A percentile compares a stretch with the other conserved stretches of the same genome.
These are phyloP conservation scores for Cicer pinnatifidum DNA, from an alignment of 306 rosid genomes.

Conservation along the genomic window DNA sequence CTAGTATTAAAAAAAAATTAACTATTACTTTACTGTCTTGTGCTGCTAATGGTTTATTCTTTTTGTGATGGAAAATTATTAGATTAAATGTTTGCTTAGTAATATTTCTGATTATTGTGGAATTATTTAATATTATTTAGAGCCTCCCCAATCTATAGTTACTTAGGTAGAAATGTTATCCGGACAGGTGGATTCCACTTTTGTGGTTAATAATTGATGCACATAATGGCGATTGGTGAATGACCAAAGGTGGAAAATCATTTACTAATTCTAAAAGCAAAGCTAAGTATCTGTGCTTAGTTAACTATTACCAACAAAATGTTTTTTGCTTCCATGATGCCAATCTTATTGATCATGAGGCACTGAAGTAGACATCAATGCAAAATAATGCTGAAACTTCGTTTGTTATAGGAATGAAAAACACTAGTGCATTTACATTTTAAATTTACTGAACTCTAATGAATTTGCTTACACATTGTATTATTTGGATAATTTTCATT, in stretches of 20 bases:
- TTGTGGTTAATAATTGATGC: background rate
- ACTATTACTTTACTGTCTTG: background rate
- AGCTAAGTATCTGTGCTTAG: background rate
- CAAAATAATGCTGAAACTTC: background rate
- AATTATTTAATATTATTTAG: conserved; percentile 12
- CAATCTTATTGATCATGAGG: background rate
- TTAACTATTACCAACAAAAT: background rate
- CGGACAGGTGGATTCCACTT: background rate
- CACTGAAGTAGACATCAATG: conserved; percentile 1
- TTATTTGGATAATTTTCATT: background rate
- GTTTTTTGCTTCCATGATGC: conserved; percentile 1
- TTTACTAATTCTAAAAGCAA: conserved; percentile 4
- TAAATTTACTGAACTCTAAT: background rate
- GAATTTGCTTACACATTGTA: background rate
- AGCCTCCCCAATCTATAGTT: background rate
- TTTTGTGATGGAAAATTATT: background rate
- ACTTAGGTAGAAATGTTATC: background rate
- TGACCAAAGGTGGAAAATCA: background rate
- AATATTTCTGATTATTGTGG: background rate
- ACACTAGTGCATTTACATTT: conserved; percentile 12
- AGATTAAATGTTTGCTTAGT: background rate
- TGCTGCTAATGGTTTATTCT: background rate
- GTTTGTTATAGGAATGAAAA: background rate
- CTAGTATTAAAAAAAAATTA: background rate
- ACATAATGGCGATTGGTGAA: background rate